Evolutionary conservation across 176 grass and related monocot genomes (phyloP).

Genomic region (Lolium multiflorum): DNA sequence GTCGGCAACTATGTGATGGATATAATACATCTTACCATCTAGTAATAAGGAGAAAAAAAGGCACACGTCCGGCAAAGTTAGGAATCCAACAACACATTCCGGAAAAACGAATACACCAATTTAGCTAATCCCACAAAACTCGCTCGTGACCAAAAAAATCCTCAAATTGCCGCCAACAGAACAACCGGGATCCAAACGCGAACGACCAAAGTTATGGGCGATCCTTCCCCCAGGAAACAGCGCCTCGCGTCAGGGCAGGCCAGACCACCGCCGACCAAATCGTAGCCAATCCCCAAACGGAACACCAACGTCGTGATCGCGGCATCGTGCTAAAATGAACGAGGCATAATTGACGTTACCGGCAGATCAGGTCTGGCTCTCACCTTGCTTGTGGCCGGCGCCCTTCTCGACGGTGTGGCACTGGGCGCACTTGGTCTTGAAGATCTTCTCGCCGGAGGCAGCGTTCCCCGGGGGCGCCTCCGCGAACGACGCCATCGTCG

Average conservation of each 20-base stretch:
- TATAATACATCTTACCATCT: background rate
- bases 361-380: background rate
- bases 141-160: background rate
- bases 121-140: background rate
- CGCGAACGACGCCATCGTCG: conserved; percentile 44
- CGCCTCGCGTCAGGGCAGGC: background rate
- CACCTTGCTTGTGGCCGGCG: conserved; percentile 93
- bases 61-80: background rate
- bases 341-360: background rate
- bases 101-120: background rate
- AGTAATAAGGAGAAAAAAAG: background rate
- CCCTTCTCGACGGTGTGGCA: conserved; percentile 91
- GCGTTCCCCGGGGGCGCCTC: conserved; percentile 46
- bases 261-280: background rate
- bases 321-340: background rate
- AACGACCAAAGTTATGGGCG: background rate
- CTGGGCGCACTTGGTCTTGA: conserved; percentile 96
- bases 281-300: background rate
- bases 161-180: background rate
- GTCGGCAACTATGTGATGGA: too few species aligned
- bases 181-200: background rate
- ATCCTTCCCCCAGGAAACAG: background rate
- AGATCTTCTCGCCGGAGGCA: conserved; percentile 69
- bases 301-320: background rate
- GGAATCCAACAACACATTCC: background rate